Evolutionary conservation across 768 basidiomycete species (phyloP), one percentile per base, ranked within the genome.

Genomic region (Russula emetica): DNA sequence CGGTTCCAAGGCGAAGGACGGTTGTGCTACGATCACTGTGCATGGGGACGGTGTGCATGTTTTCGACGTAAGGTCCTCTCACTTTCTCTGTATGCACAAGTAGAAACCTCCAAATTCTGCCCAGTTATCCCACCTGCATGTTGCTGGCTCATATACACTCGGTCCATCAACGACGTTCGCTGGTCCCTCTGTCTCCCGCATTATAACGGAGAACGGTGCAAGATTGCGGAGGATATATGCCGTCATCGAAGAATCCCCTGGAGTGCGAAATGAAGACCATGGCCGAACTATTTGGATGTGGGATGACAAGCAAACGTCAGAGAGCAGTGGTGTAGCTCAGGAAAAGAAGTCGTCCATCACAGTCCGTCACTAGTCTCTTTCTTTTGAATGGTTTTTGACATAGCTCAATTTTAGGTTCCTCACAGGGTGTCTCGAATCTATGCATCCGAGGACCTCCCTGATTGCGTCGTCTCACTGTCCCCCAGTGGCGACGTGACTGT

Each of bases 41-140:
- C 88, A 90, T 64, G 82, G 80, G 66, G 88, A 92, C 61, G 90
- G 90, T 34, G 76, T 92, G 44, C 88, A 92, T 74, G 72, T 92
- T 51, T 73, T 88, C 62, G 86, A 92, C 72, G 90, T 91, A 70
- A 69, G 81, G 78, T 22, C 36, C 20, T n/a, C 24, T 36, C 28
- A 22, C 26, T 22, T 26, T 51, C 28, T 44, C 45, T 28, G 53
- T n/a, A 32, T 52, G 20, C 22, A 36, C 56, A 54, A 40, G 24
- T 47, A 34, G 9, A 13, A 36, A 49, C 24, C 24, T 38, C n/a
- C 38, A 22, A 34, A 56, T 45, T 20, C n/a, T 30, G 26, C 44
- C 34, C 36, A 69, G 65, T 36, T 69, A 16, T 68, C 52, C 3
- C 52, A 69, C 44, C 47, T 61, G 49, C 68, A 69, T 22, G 40